Evolutionary conservation across 345 rosid species (phyloP).

Genomic region (Microthlaspi erraticum): DNA sequence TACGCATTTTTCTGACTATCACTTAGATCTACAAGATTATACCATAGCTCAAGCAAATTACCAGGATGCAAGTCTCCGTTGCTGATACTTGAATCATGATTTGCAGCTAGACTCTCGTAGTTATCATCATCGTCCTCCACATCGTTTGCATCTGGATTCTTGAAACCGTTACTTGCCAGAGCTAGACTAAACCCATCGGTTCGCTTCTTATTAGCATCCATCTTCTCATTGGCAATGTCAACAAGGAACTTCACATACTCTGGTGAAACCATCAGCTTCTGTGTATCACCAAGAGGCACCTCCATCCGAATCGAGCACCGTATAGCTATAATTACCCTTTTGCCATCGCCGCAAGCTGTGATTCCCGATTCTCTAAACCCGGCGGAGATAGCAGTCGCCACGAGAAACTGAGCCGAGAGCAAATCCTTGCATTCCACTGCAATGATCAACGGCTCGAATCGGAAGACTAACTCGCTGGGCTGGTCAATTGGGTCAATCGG

Average conservation of each 20-base stretch:
- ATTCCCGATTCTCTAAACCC: constrained; percentile 93
- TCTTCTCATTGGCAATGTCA: constrained; percentile 77
- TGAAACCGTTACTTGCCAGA: constrained; percentile 50
- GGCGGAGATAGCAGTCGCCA: constrained; percentile 64
- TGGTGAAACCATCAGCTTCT: constrained; percentile 55
- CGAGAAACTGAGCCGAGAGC: constrained; percentile 65
- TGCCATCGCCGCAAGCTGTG: constrained; percentile 68
- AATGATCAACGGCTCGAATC: constrained; percentile 87
- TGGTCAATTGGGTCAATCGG: not conserved
- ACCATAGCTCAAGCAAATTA: constrained; percentile 38
- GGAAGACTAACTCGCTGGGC: constrained; percentile 60
- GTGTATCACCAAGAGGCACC: constrained; percentile 74
- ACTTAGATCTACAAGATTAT: not conserved
- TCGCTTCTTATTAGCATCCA: constrained; percentile 80
- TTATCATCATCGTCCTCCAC: constrained; percentile 34
- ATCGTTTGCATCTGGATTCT: constrained; percentile 19
- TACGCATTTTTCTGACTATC: constrained; percentile 12
- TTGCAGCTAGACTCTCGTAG: constrained; percentile 39
- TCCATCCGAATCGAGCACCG: constrained; percentile 86
- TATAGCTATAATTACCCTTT: constrained; percentile 80
- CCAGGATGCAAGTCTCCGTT: constrained; percentile 45
- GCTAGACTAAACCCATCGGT: constrained; percentile 61
- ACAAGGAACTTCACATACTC: constrained; percentile 80
- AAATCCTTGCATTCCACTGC: constrained; percentile 82
- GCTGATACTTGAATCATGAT: constrained; percentile 31